phyloP scores from a whole-genome alignment of 331 rosid species.

The Phaseolus coccineus region DNA sequence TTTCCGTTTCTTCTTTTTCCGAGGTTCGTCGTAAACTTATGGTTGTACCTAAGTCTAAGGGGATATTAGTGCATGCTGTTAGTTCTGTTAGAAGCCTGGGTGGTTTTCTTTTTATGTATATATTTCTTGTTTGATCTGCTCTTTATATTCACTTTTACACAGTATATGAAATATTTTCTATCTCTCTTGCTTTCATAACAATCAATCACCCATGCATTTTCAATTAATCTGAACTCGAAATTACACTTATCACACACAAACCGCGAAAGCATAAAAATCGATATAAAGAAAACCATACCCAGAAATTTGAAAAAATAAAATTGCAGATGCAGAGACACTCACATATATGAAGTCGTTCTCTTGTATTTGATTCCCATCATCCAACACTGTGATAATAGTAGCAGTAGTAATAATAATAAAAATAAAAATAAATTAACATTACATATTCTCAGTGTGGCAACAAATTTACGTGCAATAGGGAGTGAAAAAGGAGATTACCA shows the following conservation, averaged over 20 bases:
- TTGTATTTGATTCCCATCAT: conserved; percentile 71
- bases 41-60: too few relatives aligned
- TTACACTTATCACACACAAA: conserved; percentile 17
- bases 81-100: too few relatives aligned
- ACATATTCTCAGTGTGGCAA: conserved; percentile 1
- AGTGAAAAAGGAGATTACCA: conserved; percentile 51
- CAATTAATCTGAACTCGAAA: neutral
- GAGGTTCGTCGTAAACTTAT: too few relatives aligned
- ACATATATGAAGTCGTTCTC: conserved; percentile 85
- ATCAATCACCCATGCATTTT: neutral
- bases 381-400: conserved; percentile 61
- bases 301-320: neutral
- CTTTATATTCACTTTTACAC: too few relatives aligned
- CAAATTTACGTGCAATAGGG: conserved; percentile 18
- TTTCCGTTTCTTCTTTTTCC: too few relatives aligned
- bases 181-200: too few relatives aligned
- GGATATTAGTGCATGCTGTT: too few relatives aligned
- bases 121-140: too few relatives aligned
- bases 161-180: too few relatives aligned
- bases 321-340: conserved; percentile 43
- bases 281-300: neutral
- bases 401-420: too few relatives aligned
- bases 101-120: too few relatives aligned
- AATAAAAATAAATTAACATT: neutral
- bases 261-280: neutral